Conservation (phyloP, 192 early-diverging fungal genomes). For the Coemansia sp. region DNA sequence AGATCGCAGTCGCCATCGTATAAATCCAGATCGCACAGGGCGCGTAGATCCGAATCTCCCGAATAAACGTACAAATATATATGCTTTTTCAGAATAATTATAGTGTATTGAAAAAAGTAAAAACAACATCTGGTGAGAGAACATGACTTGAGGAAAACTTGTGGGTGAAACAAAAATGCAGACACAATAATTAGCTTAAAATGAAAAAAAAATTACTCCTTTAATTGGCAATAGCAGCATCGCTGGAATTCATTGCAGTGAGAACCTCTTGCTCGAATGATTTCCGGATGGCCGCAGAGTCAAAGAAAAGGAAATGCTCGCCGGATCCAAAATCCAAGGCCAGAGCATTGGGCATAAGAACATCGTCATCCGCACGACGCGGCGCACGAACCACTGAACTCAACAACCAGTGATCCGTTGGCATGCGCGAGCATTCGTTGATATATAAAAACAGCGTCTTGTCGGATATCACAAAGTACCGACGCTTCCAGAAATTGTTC, state of each 20-base stretch:
- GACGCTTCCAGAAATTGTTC: constrained; percentile 43
- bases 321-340: constrained; percentile 36
- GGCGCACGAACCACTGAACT: constrained; percentile 16
- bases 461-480: constrained; percentile 43
- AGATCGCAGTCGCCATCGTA: too few species aligned
- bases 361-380: constrained; percentile 35
- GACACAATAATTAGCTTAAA: constrained; percentile 1
- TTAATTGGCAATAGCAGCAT: not conserved
- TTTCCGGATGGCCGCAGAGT: constrained; percentile 19
- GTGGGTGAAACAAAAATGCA: too few species aligned
- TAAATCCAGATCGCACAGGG: not conserved
- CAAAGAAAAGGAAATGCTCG: constrained; percentile 46
- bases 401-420: constrained; percentile 25
- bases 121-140: too few species aligned
- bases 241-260: constrained; percentile 5
- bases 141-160: too few species aligned
- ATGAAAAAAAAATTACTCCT: not conserved
- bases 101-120: not conserved
- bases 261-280: constrained; percentile 27
- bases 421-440: constrained; percentile 43
- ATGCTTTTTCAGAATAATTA: not conserved
- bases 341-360: constrained; percentile 38
- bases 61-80: too few species aligned
- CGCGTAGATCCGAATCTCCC: too few species aligned
- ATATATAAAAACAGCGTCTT: constrained; percentile 42